Evolutionary conservation across 768 basidiomycete genomes (phyloP), one percentile per base, ranked within the genome.

Genomic region (Russula vinacea): DNA sequence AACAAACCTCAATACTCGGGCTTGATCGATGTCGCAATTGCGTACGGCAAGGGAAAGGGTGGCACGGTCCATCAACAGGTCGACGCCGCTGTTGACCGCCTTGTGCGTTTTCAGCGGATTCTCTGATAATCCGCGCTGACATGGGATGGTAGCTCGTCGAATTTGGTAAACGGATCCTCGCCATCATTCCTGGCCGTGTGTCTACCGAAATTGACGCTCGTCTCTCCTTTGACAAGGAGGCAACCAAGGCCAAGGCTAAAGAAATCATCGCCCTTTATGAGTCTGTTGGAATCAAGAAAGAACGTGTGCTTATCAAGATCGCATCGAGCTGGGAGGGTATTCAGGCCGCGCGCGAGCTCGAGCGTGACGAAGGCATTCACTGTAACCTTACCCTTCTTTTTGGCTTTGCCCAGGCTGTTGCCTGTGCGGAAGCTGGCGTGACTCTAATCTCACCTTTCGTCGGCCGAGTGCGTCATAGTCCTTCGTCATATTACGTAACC

Each of bases 321-420:
- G 97, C 96, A 35, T 96, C 97, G 45, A 95, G 95, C 54, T 99
- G 93, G 92, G 97, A 98, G 79, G 97, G 97, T 78, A 99, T 99
- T 80, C 96, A 99, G 77, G 97, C 97, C 64, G 97, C 97, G 42
- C 87, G 94, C 67, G 89, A 95, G 77, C 88, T 99, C 69, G 97
- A 99, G 81, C 77, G 83, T 66, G 90, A 96, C 70, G 87, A 97
- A 63, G 84, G 83, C 67, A 98, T 99, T 77, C 95, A 96, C 86
- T 98, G 94, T 83, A 98, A 99, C 81, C 86, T 99, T 69, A 99
- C 97, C 56, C 89, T 99, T 71, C 87, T 98, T 69, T 99, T 99
- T 80, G 97, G 97, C 71, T 99, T 99, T 77, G 90, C 83, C 51
- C 97, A 99, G 80, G 97, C 97, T 60, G 97, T 99, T 72, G 97